Evolutionary conservation across 148 eudicot species (phyloP).

Genomic region (Gaultheria prostrata): DNA sequence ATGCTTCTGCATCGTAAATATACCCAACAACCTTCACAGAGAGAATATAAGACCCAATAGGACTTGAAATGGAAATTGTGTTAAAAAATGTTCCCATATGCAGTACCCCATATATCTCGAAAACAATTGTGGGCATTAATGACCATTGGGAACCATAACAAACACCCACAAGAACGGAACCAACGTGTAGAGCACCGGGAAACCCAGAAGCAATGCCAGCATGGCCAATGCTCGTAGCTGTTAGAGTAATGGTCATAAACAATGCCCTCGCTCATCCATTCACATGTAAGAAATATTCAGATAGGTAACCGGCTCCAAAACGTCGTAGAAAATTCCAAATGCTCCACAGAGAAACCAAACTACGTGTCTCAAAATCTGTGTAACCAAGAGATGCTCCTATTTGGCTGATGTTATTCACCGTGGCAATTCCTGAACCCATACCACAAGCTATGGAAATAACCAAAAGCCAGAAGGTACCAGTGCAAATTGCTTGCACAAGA

Average conservation of each 20-base stretch:
- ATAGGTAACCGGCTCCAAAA: constrained; percentile 73
- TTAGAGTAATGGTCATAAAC: constrained; percentile 58
- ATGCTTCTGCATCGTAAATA: constrained; percentile 58
- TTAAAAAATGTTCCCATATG: constrained; percentile 77
- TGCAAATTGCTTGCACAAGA: constrained; percentile 57
- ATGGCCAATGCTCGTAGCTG: constrained; percentile 56
- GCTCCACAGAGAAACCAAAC: constrained; percentile 77
- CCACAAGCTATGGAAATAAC: constrained; percentile 57
- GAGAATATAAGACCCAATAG: constrained; percentile 67
- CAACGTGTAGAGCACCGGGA: constrained; percentile 57
- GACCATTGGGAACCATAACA: constrained; percentile 78
- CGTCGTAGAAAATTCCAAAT: constrained; percentile 80
- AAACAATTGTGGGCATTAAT: constrained; percentile 70
- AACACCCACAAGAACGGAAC: constrained; percentile 60
- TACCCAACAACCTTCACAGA: constrained; percentile 67
- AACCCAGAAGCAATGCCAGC: constrained; percentile 56
- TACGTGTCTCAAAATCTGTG: constrained; percentile 44
- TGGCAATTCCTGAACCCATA: constrained; percentile 69
- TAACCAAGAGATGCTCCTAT: constrained; percentile 71
- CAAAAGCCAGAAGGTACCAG: constrained; percentile 61
- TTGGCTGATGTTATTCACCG: constrained; percentile 68
- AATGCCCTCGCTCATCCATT: constrained; percentile 61
- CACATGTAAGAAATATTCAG: constrained; percentile 53
- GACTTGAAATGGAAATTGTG: constrained; percentile 60
- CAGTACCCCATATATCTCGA: constrained; percentile 64